Percentiles rank a stretch among this genome's conserved stretches.
These are phyloP conservation scores for Prunella vulgaris DNA, from an alignment of 257 asterid species.

Conservation along the genomic window DNA sequence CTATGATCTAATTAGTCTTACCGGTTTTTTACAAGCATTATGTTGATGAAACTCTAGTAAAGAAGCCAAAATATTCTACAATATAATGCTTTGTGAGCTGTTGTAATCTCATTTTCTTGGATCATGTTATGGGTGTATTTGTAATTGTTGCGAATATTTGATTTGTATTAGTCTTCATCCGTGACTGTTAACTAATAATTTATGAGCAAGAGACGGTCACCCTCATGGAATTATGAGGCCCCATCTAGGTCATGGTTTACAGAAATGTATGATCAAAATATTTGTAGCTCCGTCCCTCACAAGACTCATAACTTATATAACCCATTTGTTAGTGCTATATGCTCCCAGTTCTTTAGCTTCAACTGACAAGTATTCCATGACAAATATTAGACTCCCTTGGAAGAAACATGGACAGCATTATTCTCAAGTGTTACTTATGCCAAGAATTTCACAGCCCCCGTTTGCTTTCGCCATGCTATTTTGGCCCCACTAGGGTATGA, in stretches of 20 bases:
- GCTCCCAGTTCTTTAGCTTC: neutral
- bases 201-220: too few relatives aligned
- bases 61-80: neutral
- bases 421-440: constrained; percentile 84
- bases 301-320: too few relatives aligned
- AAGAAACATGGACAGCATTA: constrained; percentile 88
- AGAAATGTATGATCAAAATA: too few relatives aligned
- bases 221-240: too few relatives aligned
- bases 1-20: neutral
- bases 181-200: neutral
- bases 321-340: too few relatives aligned
- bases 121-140: neutral
- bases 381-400: constrained; percentile 64
- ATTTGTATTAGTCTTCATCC: too few relatives aligned
- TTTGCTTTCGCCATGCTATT: constrained; percentile 85
- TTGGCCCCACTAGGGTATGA: constrained; percentile 93
- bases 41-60: neutral
- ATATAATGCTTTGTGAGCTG: neutral
- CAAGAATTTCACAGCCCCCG: constrained; percentile 59
- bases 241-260: too few relatives aligned
- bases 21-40: neutral
- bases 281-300: too few relatives aligned
- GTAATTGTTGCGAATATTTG: neutral
- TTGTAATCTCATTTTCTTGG: neutral
- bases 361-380: constrained; percentile 10